Evolutionary conservation across 257 asterid species (phyloP).

Genomic region (Lycium barbarum): DNA sequence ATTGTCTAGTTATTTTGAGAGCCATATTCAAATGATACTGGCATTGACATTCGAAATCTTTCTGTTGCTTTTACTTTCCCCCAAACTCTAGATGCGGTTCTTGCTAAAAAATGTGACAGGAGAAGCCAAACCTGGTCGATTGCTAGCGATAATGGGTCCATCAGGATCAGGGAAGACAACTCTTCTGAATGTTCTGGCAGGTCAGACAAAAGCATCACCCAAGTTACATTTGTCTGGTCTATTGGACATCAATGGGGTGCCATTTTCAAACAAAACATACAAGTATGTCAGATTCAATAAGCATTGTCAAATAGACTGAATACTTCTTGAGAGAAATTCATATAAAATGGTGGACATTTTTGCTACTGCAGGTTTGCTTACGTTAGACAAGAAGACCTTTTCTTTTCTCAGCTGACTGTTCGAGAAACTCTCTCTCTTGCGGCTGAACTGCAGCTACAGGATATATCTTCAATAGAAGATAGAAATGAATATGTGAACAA

Average conservation of each 20-base stretch:
- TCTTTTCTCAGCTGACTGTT: conserved; percentile 97
- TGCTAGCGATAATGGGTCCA: conserved; percentile 98
- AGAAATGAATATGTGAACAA: conserved; percentile 80
- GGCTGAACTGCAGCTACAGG: conserved; percentile 92
- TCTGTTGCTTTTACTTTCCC: conserved; percentile 22
- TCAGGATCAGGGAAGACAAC: conserved; percentile 99
- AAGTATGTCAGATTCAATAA: conserved; percentile 52
- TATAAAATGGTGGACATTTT: neutral
- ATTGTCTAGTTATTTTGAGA: neutral
- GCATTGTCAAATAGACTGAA: neutral
- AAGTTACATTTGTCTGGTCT: conserved; percentile 83
- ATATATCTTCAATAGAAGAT: conserved; percentile 69
- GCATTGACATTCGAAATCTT: conserved; percentile 4
- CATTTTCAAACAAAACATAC: conserved; percentile 67
- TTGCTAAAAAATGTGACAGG: conserved; percentile 80
- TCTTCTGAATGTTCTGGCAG: conserved; percentile 87
- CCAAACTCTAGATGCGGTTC: conserved; percentile 65
- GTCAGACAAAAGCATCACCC: conserved; percentile 83
- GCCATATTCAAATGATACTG: conserved; percentile 15
- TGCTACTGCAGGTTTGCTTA: conserved; percentile 75
- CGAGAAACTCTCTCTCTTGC: conserved; percentile 96
- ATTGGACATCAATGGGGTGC: conserved; percentile 82
- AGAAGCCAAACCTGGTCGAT: conserved; percentile 93
- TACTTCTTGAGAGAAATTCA: neutral
- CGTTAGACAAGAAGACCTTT: conserved; percentile 95